These are phyloP conservation scores for Aspergillus sp. DNA, from an alignment of 2,329 filamentous ascomycete genomes.

Conservation along the genomic window DNA sequence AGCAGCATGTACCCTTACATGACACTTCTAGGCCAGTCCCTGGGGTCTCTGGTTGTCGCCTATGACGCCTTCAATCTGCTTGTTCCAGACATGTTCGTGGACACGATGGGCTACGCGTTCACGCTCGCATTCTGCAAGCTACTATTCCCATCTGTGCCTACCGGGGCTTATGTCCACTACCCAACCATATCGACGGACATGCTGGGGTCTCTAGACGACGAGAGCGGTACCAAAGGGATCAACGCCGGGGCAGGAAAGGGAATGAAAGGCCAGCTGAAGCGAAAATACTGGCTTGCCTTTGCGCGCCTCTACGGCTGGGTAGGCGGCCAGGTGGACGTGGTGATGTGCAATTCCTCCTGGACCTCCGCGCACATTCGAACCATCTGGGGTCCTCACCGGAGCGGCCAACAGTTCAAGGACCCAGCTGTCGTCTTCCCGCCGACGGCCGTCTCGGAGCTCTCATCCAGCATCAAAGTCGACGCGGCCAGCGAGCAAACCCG, in stretches of 20 bases:
- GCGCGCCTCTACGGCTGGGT: constrained; percentile 73
- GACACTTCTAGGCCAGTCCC: constrained; percentile 84
- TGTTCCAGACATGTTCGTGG: constrained; percentile 86
- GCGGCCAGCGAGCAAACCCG: constrained; percentile 59
- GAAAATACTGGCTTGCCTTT: constrained; percentile 77
- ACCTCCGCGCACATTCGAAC: constrained; percentile 73
- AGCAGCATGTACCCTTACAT: constrained; percentile 83
- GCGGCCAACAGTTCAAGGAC: constrained; percentile 34
- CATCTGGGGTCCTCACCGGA: constrained; percentile 59
- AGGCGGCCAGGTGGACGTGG: constrained; percentile 75
- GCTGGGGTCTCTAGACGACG: constrained; percentile 69
- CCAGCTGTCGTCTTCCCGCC: constrained; percentile 76
- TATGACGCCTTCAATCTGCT: constrained; percentile 90
- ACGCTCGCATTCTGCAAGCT: constrained; percentile 71
- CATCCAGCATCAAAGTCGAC: constrained; percentile 62
- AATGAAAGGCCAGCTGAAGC: constrained; percentile 60
- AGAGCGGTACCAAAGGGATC: constrained; percentile 57
- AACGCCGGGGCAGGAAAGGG: constrained; percentile 77
- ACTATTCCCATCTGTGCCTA: constrained; percentile 71
- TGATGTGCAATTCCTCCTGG: constrained; percentile 98
- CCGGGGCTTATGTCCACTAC: constrained; percentile 92
- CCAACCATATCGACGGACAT: constrained; percentile 98
- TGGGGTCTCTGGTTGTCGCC: constrained; percentile 77
- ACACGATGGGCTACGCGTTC: constrained; percentile 98
- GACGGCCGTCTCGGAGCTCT: constrained; percentile 77